Percentiles rank a stretch among this genome's conserved stretches.
These are phyloP conservation scores for Flaveria brownii DNA, from an alignment of 129 eudicot genomes.

Conservation along the genomic window DNA sequence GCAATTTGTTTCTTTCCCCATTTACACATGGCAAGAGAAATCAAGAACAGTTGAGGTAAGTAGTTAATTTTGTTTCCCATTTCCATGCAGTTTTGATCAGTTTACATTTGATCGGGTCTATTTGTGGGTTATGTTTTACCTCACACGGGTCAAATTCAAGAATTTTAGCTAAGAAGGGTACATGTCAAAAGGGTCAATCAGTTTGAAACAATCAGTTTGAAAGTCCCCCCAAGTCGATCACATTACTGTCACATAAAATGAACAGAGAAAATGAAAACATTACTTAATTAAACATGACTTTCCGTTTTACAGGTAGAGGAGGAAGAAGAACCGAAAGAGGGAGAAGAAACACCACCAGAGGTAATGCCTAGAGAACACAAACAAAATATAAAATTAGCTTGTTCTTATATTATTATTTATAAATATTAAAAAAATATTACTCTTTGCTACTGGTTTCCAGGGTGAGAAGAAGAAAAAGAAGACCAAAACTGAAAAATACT, in stretches of 20 bases:
- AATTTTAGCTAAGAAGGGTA: neutral
- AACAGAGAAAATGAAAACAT: too few relatives aligned
- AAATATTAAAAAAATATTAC: too few relatives aligned
- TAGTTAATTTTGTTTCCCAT: neutral
- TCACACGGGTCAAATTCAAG: neutral
- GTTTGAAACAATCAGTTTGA: too few relatives aligned
- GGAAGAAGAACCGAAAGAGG: conserved; percentile 86
- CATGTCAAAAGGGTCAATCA: neutral
- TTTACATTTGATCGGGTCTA: neutral
- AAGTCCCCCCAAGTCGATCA: neutral
- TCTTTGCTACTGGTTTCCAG: conserved; percentile 37
- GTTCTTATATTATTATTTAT: neutral
- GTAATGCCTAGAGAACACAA: conserved; percentile 32
- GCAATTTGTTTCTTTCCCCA: conserved; percentile 92
- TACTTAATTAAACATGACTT: neutral
- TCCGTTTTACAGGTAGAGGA: conserved; percentile 69
- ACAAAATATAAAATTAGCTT: neutral
- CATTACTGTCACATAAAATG: neutral
- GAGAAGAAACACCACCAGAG: conserved; percentile 78
- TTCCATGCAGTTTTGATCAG: neutral
- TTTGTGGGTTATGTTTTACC: neutral
- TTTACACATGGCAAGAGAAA: conserved; percentile 96
- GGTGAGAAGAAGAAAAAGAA: conserved; percentile 74
- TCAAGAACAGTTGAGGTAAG: conserved; percentile 87
- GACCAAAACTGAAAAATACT: conserved; percentile 90